Percentiles rank a stretch among this genome's conserved stretches.
Evolutionary conservation across 2,329 filamentous ascomycete genomes (phyloP).

Genomic region (Fusarium marasasianum): DNA sequence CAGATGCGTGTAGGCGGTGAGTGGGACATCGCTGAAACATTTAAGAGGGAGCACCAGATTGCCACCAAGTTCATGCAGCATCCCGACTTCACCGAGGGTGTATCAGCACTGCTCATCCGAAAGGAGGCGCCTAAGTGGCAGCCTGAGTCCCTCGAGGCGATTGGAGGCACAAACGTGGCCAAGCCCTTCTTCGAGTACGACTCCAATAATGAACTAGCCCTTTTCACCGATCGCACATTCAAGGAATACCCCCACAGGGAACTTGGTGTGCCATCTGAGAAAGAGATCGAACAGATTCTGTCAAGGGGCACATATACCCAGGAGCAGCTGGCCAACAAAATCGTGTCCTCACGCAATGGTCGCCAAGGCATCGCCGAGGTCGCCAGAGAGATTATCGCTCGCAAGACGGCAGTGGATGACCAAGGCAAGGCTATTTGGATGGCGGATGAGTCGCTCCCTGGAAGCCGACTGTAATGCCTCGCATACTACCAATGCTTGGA

Average conservation of each 20-base stretch:
- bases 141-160: slow-evolving; percentile 75
- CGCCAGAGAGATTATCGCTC: slow-evolving; percentile 71
- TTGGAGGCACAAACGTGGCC: slow-evolving; percentile 64
- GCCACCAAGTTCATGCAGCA: slow-evolving; percentile 89
- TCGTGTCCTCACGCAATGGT: slow-evolving; percentile 66
- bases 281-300: slow-evolving; percentile 61
- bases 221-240: slow-evolving; percentile 73
- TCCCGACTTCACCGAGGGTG: slow-evolving; percentile 91
- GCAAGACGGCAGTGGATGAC: slow-evolving; percentile 65
- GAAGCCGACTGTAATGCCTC: slow-evolving; percentile 47
- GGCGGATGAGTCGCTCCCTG: slow-evolving; percentile 40
- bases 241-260: slow-evolving; percentile 74
- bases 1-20: slow-evolving; percentile 79
- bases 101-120: slow-evolving; percentile 80
- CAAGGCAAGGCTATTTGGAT: slow-evolving; percentile 56
- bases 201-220: slow-evolving; percentile 58
- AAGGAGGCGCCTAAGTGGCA: slow-evolving; percentile 79
- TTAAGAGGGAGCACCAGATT: slow-evolving; percentile 85
- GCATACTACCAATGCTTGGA: slow-evolving; percentile 9
- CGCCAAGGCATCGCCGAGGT: slow-evolving; percentile 77
- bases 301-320: slow-evolving; percentile 52
- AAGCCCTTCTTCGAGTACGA: slow-evolving; percentile 74
- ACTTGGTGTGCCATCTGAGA: slow-evolving; percentile 81
- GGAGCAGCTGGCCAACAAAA: slow-evolving; percentile 69
- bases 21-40: slow-evolving; percentile 88